Conservation (phyloP, 1,139 yeast species). For the Taiozyma sp. region DNA sequence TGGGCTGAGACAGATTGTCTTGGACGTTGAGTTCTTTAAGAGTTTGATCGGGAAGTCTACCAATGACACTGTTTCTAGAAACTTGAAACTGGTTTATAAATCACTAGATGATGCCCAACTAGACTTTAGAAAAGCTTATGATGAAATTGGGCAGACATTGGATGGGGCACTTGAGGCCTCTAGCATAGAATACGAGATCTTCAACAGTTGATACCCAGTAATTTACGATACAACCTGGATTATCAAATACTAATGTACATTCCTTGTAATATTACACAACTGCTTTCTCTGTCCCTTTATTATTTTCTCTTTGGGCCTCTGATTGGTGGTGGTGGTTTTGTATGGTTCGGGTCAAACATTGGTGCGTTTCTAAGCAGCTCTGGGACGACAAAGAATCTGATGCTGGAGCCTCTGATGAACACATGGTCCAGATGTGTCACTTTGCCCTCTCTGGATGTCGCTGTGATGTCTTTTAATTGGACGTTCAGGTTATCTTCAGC, state of each 20-base stretch:
- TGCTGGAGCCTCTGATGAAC: conserved; percentile 88
- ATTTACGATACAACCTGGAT: not conserved
- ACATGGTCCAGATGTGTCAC: conserved; percentile 80
- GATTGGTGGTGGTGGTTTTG: conserved; percentile 66
- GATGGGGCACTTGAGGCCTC: conserved; percentile 16
- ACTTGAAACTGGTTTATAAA: conserved; percentile 20
- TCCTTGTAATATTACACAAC: not conserved
- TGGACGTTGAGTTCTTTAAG: conserved; percentile 36
- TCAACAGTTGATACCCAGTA: conserved; percentile 8
- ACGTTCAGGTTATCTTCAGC: conserved; percentile 86
- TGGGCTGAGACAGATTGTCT: conserved; percentile 32
- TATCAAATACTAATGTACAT: not conserved
- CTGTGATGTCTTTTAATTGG: conserved; percentile 76
- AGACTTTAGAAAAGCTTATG: conserved; percentile 6
- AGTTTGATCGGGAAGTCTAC: conserved; percentile 20
- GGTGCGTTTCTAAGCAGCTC: conserved; percentile 88
- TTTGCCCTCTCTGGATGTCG: conserved; percentile 72
- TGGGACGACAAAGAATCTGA: conserved; percentile 80
- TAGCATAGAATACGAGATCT: conserved; percentile 19
- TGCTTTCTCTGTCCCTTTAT: too few species aligned
- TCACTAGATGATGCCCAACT: conserved; percentile 8
- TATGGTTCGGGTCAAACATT: conserved; percentile 67
- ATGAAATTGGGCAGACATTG: conserved; percentile 11
- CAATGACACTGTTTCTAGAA: conserved; percentile 10
- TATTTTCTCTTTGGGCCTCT: conserved; percentile 51